Evolutionary conservation across 169 alveolate genomes (phyloP).

Genomic region (Theileria luwenshuni): DNA sequence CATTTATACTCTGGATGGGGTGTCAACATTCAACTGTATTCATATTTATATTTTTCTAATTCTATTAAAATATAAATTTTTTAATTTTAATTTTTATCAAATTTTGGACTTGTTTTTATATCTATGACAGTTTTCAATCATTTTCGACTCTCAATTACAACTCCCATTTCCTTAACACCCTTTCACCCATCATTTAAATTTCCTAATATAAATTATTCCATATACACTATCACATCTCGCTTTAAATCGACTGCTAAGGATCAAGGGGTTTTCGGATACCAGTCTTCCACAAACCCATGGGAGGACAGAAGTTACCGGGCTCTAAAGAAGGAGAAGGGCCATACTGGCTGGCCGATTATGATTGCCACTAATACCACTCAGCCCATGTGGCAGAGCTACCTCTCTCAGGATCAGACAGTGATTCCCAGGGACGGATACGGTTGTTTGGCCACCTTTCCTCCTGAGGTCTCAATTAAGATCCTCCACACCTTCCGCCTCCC

Average conservation of each 20-base stretch:
- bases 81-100: too few relatives aligned
- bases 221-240: background rate
- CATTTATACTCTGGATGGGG: too few relatives aligned
- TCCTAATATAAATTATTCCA: background rate
- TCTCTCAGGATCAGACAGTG: conserved; percentile 73
- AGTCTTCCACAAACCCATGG: conserved; percentile 68
- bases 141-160: too few relatives aligned
- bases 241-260: background rate
- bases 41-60: too few relatives aligned
- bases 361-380: conserved; percentile 71
- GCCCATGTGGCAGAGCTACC: conserved; percentile 78
- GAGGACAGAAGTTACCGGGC: conserved; percentile 64
- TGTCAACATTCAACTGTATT: too few relatives aligned
- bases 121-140: too few relatives aligned
- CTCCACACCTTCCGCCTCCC: conserved; percentile 83
- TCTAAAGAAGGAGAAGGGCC: conserved; percentile 53
- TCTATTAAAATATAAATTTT: too few relatives aligned
- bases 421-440: conserved; percentile 81
- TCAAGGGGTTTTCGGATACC: conserved; percentile 54
- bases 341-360: conserved; percentile 78
- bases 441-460: conserved; percentile 76
- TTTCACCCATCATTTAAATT: background rate
- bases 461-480: conserved; percentile 75
- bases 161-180: too few relatives aligned
- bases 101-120: too few relatives aligned